Evolutionary conservation across 1,284 basidiomycete genomes (phyloP).

Genomic region (Kalmanozyma brasiliensis): DNA sequence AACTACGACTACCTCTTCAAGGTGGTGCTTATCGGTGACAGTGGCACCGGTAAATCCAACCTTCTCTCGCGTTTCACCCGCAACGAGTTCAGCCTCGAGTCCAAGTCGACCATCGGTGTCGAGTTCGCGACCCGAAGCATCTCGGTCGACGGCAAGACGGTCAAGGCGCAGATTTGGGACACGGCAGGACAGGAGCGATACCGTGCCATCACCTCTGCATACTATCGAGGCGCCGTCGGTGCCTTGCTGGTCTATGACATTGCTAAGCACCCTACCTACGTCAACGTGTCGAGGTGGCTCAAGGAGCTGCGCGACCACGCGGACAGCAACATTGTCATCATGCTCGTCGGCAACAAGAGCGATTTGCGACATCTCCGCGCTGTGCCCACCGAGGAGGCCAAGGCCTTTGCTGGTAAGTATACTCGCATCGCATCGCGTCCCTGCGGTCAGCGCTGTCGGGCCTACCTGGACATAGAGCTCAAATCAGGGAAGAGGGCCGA

Average conservation of each 20-base stretch:
- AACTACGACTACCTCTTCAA: conserved; percentile 67
- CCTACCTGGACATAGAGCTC: no score
- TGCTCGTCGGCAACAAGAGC: conserved; percentile 79
- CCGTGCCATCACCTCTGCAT: conserved; percentile 93
- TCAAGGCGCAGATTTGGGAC: conserved; percentile 99
- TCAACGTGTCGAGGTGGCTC: conserved; percentile 96
- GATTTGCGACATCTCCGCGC: conserved; percentile 97
- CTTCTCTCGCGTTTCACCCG: conserved; percentile 79
- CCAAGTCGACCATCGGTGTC: conserved; percentile 93
- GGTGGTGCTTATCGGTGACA: conserved; percentile 93
- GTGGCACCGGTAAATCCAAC: conserved; percentile 94
- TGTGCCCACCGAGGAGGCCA: conserved; percentile 82
- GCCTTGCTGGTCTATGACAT: conserved; percentile 71
- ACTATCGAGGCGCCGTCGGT: conserved; percentile 95
- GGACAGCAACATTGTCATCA: conserved; percentile 71
- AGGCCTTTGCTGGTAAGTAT: conserved; percentile 65
- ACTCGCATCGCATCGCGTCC: no score
- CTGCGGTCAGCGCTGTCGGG: no score
- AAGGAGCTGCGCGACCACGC: conserved; percentile 85
- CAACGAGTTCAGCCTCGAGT: conserved; percentile 99
- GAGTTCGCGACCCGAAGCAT: conserved; percentile 98
- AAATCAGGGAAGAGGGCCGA: no score
- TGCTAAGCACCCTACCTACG: conserved; percentile 87
- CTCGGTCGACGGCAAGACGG: conserved; percentile 92
- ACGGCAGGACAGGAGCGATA: conserved; percentile 97